A percentile compares a stretch with the other conserved stretches of the same genome.
phyloP scores from a whole-genome alignment of 2,329 filamentous ascomycete genomes.

The Hypoxylon sp. region DNA sequence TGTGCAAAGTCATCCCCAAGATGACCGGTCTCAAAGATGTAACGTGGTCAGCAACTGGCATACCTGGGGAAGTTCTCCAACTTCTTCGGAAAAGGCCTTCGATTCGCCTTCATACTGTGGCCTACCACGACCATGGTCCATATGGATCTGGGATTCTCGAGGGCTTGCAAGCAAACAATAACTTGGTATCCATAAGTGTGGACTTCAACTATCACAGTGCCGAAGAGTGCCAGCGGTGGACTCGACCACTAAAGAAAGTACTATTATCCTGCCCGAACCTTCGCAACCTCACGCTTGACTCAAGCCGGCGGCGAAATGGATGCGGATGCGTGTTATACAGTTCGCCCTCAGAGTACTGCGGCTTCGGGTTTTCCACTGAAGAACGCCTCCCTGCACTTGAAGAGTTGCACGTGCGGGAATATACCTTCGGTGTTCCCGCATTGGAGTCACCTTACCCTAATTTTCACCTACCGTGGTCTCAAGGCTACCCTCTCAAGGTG shows the following conservation, averaged over 20 bases:
- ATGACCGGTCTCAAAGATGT: conserved; percentile 31
- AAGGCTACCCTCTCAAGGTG: neutral
- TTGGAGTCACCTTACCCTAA: neutral
- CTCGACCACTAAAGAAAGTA: conserved; percentile 15
- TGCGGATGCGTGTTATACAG: neutral
- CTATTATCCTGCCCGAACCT: conserved; percentile 32
- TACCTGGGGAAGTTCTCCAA: conserved; percentile 1
- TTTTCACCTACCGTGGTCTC: neutral
- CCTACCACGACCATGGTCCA: neutral
- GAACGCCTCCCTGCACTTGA: conserved; percentile 25
- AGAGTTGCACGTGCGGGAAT: conserved; percentile 17
- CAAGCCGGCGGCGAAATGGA: neutral
- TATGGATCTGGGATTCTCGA: neutral
- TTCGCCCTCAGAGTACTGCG: conserved; percentile 12
- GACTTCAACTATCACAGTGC: neutral
- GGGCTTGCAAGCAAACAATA: neutral
- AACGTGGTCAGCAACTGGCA: neutral
- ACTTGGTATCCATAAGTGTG: conserved; percentile 20
- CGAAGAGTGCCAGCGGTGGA: neutral
- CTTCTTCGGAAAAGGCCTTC: conserved; percentile 11
- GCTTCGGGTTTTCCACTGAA: conserved; percentile 23
- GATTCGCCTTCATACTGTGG: conserved; percentile 16
- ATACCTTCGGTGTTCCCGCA: conserved; percentile 9
- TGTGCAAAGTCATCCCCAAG: conserved; percentile 16
- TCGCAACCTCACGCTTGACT: conserved; percentile 14